A percentile compares a stretch with the other conserved stretches of the same genome.
Evolutionary conservation across 805 yeast genomes (phyloP).

Genomic region (Pichia heedii): DNA sequence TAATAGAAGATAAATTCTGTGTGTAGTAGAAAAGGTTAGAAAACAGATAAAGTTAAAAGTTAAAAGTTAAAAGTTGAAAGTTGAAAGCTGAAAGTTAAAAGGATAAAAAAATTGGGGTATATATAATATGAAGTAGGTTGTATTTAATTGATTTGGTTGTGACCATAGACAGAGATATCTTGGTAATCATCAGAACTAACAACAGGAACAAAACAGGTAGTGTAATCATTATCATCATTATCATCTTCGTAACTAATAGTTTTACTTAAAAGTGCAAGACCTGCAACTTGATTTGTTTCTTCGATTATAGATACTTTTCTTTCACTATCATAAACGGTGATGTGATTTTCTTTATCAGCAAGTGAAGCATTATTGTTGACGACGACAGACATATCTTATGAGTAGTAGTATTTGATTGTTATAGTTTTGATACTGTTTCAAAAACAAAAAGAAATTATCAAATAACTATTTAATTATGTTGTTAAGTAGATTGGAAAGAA

Average conservation of each 20-base stretch:
- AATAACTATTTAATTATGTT: no score
- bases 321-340: conserved; percentile 6
- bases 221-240: background rate
- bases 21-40: no score
- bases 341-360: conserved; percentile 2
- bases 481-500: no score
- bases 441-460: background rate
- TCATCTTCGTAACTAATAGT: conserved; percentile 5
- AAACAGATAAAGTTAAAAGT: no score
- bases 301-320: conserved; percentile 2
- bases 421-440: background rate
- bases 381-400: conserved; percentile 4
- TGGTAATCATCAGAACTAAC: conserved; percentile 6
- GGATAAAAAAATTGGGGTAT: background rate
- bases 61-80: no score
- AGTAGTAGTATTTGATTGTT: background rate
- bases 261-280: conserved; percentile 2
- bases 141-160: conserved; percentile 3
- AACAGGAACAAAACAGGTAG: conserved; percentile 4
- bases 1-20: no score
- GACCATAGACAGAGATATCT: conserved; percentile 6
- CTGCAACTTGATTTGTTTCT: background rate
- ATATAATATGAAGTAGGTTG: background rate
- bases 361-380: conserved; percentile 7
- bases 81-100: no score